Evolutionary conservation across 768 basidiomycete genomes (phyloP).

Genomic region (Rhizopogon roseolus): DNA sequence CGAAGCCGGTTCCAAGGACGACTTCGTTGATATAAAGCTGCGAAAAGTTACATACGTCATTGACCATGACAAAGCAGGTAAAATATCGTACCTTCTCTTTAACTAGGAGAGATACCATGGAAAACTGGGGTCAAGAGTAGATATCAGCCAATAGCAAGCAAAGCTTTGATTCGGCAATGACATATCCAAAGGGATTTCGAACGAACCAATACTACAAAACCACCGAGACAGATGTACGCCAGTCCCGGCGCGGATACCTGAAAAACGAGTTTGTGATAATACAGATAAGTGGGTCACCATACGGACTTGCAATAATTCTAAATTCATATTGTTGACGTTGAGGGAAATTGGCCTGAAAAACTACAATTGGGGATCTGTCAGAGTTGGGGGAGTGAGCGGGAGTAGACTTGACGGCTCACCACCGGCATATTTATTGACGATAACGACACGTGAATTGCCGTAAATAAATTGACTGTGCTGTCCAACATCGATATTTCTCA

Average conservation of each 20-base stretch:
- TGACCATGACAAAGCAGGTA: neutral
- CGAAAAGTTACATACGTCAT: neutral
- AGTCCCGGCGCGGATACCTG: slow-evolving; percentile 51
- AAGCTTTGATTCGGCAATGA: neutral
- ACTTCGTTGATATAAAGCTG: slow-evolving; percentile 92
- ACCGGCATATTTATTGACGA: neutral
- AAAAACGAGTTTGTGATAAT: slow-evolving; percentile 17
- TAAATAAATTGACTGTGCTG: no score
- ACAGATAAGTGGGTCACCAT: neutral
- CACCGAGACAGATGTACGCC: slow-evolving; percentile 62
- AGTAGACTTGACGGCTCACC: no score
- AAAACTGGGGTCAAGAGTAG: slow-evolving; percentile 49
- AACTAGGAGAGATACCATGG: slow-evolving; percentile 75
- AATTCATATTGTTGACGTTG: slow-evolving; percentile 8
- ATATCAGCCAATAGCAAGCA: no score
- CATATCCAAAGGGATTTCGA: neutral
- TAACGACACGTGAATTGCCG: neutral
- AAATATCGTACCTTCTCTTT: slow-evolving; percentile 64
- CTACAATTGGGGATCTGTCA: neutral
- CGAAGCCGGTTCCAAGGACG: slow-evolving; percentile 76
- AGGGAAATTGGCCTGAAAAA: neutral
- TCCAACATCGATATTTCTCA: no score
- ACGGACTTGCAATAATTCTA: slow-evolving; percentile 23
- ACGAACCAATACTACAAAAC: slow-evolving; percentile 44
- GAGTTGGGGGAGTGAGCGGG: neutral